Percentiles rank a stretch among this genome's conserved stretches.
phyloP scores from a whole-genome alignment of 1,139 yeast species.

The Suhomyces choctaworum region DNA sequence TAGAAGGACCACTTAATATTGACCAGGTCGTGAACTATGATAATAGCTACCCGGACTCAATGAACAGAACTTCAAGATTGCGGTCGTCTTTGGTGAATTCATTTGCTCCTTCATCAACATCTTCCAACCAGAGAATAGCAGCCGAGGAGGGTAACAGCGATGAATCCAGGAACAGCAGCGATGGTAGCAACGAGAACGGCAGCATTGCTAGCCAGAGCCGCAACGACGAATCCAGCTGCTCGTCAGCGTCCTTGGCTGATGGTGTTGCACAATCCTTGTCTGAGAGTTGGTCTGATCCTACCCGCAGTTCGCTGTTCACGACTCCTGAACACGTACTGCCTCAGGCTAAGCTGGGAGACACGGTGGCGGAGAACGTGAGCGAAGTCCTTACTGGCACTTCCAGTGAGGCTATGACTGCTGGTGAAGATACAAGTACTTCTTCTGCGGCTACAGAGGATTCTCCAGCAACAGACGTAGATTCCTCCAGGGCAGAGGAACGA shows the following conservation, averaged over 20 bases:
- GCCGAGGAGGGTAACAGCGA: neutral
- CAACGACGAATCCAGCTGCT: conserved; percentile 5
- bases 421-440: neutral
- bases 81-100: conserved; percentile 28
- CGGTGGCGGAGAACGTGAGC: neutral
- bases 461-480: neutral
- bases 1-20: conserved; percentile 12
- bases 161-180: conserved; percentile 1
- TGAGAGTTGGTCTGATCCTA: conserved; percentile 2
- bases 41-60: neutral
- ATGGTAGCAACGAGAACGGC: conserved; percentile 3
- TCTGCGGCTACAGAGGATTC: neutral
- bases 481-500: neutral
- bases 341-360: neutral
- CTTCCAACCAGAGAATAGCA: neutral
- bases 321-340: neutral
- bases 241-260: conserved; percentile 4
- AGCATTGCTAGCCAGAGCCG: conserved; percentile 3
- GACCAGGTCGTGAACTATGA: conserved; percentile 16
- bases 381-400: neutral
- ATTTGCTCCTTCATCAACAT: conserved; percentile 21
- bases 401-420: neutral
- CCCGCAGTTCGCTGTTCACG: conserved; percentile 8
- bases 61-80: conserved; percentile 18
- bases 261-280: conserved; percentile 2